A percentile compares a stretch with the other conserved stretches of the same genome.
Conservation (phyloP, 2,329 filamentous ascomycete genomes). For the Neonectria hederae region DNA sequence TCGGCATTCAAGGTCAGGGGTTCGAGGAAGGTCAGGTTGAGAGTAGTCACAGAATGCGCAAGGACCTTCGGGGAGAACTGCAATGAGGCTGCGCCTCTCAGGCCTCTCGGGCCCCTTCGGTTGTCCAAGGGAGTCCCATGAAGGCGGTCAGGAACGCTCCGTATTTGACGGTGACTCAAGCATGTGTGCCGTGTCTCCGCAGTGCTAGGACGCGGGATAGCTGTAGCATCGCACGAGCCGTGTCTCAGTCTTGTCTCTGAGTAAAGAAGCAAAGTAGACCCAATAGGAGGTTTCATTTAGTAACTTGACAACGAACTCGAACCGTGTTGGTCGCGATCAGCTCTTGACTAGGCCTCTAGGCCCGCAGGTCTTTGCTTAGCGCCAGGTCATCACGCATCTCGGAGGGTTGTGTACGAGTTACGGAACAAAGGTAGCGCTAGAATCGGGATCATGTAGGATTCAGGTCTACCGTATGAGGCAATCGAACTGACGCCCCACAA, state of each 20-base stretch:
- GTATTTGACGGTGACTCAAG: background rate
- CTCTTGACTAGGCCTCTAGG: background rate
- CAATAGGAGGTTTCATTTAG: conserved; percentile 19
- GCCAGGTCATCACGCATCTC: conserved; percentile 30
- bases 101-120: conserved; percentile 4
- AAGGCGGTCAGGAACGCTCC: background rate
- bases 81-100: background rate
- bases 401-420: background rate
- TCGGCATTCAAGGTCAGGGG: conserved; percentile 9
- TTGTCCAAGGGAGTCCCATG: background rate
- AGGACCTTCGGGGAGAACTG: background rate
- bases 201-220: background rate
- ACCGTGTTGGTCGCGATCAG: conserved; percentile 12
- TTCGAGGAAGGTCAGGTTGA: conserved; percentile 1
- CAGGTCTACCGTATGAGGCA: conserved; percentile 13
- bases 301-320: conserved; percentile 30
- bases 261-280: conserved; percentile 27
- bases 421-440: conserved; percentile 1
- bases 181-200: background rate
- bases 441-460: conserved; percentile 21
- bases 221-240: conserved; percentile 16
- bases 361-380: conserved; percentile 21
- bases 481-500: conserved; percentile 17
- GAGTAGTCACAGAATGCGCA: background rate
- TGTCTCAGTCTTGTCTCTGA: conserved; percentile 19